Percentiles rank a stretch among this genome's conserved stretches.
These are phyloP conservation scores for Lactifluus piperatus DNA, from an alignment of 768 basidiomycete species.

Conservation along the genomic window DNA sequence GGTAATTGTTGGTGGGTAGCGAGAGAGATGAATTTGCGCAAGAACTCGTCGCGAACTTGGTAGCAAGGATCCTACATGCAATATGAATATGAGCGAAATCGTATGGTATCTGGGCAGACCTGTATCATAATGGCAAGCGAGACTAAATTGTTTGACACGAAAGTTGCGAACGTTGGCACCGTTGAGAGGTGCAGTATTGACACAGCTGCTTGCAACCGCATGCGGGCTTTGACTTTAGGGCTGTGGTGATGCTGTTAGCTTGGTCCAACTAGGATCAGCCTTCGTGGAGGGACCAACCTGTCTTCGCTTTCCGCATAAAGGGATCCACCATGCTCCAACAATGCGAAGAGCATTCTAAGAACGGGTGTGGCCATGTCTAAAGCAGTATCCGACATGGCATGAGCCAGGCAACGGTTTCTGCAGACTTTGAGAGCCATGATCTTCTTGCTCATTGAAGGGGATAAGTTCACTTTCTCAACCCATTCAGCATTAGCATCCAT, in stretches of 20 bases:
- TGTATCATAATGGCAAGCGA: slow-evolving; percentile 67
- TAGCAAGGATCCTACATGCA: slow-evolving; percentile 70
- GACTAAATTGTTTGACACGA: slow-evolving; percentile 54
- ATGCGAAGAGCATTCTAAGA: slow-evolving; percentile 60
- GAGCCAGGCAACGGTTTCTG: slow-evolving; percentile 70
- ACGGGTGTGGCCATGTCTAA: slow-evolving; percentile 65
- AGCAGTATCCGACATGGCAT: slow-evolving; percentile 48
- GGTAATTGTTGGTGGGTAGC: slow-evolving; percentile 58
- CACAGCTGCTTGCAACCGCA: slow-evolving; percentile 76
- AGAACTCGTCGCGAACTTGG: slow-evolving; percentile 71
- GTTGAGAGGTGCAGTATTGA: slow-evolving; percentile 73
- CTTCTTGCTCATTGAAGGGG: slow-evolving; percentile 55
- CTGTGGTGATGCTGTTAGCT: slow-evolving; percentile 29
- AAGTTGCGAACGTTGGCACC: slow-evolving; percentile 45
- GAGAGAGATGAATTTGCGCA: slow-evolving; percentile 62
- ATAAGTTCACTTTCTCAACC: slow-evolving; percentile 58
- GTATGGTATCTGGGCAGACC: slow-evolving; percentile 33
- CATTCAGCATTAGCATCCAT: slow-evolving; percentile 66
- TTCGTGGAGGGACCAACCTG: slow-evolving; percentile 33
- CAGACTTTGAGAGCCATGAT: slow-evolving; percentile 72
- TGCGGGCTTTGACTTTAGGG: slow-evolving; percentile 56
- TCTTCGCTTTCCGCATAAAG: slow-evolving; percentile 46
- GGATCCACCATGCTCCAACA: slow-evolving; percentile 65
- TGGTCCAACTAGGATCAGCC: neutral
- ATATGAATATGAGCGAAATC: neutral